Evolutionary conservation across 2,329 filamentous ascomycete species (phyloP), one percentile per base, ranked within the genome.

Genomic region (Mycosphaerella sp.): DNA sequence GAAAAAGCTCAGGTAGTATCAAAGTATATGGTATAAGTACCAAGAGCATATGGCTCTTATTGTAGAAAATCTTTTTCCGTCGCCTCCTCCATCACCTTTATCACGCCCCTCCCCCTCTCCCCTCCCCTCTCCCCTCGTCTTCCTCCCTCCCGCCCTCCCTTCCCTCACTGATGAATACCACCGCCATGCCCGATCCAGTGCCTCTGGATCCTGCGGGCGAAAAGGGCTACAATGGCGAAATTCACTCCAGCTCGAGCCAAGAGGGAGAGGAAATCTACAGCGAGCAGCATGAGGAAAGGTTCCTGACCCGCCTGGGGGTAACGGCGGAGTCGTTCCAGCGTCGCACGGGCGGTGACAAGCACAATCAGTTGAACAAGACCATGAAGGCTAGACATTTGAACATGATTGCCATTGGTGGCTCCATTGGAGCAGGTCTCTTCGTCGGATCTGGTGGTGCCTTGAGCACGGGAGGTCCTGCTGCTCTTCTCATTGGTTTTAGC

Each of bases 371-470:
- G 39, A 68, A 68, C 61, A 61, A 67, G 60, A 66, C 64, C 11
- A 46, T 66, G 55, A 66, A 67, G 53, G 51, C 55, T 23, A 55
- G 66, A 5, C 66, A 68, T 53, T 47, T 69, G 54, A 62, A 67
- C 52, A 68, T 69, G 66, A 69, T 68, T 49, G 66, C 66, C 40
- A 69, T 68, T 54, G 66, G 66, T 41, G 66, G 64, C 4, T 64
- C 63, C 21, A 78, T 80, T 51, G 78, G 78, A 48, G 80, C 78
- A 34, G 78, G 78, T 65, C 69, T 80, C 4, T 81, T 80, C 63
- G 77, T 80, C 48, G 75, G 76, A 48, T 75, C 74, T 45, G 78
- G 78, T 42, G 64, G 69, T 39, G 74, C 76, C 5, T 69, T 80
- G 40, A 68, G 72, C 11, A 74, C 66, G 2, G 76, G 75, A 64